Base-by-base conservation (phyloP, 2,329 filamentous ascomycete species). In the Fusarium hostae region DNA sequence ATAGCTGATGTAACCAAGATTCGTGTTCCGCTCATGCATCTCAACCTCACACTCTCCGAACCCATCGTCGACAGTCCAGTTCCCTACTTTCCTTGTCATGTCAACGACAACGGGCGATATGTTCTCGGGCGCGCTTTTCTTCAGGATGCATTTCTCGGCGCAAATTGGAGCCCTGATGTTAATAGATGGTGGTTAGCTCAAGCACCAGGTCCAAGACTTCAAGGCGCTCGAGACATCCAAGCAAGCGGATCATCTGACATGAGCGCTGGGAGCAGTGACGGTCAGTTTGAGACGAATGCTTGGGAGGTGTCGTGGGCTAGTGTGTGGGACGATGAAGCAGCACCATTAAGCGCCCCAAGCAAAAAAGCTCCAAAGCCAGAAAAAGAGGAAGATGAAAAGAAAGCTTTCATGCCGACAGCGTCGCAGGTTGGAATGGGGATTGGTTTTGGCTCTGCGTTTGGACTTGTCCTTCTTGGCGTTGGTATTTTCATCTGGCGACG, bases 101-200 rank as follows among this genome's bases (percentile, higher is more conserved):
- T 78, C 0, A 77, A 76, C 13, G 70, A 66, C 6, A 54, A 65
- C 2, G 58, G 59, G 0, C 30, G 45, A 9, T 81, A 81, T 63
- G 45, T 59, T 9, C 79, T 86, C 5, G 84, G 85, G 2, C 80
- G 83, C 24, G 82, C 82, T 3, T 66, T 66, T 20, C 76, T 86
- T 3, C 84, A 86, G 66, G 84, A 84, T 30, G 83, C 84, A 8
- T 86, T 86, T 48, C 63, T 85, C 0, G 83, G 80, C 5, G 81
- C 79, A 13, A 82, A 84, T 65, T 84, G 81, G 79, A 75, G 77
- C 34, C 51, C 45, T 5, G n/a, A 45, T 13, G 47, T 78, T 70
- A n/a, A 58, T 10, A 50, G 44, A 4, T 71, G 68, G 70, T 73
- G 70, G 70, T 9, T 73, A 39, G 65, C 70, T 5, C 68, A 73